Conservation (phyloP, 2,329 filamentous ascomycete species). For the Aspergillus ibericus region DNA sequence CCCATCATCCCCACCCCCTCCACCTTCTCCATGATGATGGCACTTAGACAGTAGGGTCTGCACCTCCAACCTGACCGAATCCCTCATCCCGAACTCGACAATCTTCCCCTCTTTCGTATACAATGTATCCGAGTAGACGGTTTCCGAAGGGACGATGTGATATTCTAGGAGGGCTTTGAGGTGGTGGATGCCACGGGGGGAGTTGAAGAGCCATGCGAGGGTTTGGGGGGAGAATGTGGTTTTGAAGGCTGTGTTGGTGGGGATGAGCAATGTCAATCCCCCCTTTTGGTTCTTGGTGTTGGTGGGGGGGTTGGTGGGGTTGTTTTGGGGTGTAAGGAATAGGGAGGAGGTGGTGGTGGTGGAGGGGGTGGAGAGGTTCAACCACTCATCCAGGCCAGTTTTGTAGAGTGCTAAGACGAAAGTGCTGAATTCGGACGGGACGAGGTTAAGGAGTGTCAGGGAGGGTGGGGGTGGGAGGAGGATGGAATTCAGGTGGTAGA, state of each 20-base stretch:
- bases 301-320: too few relatives aligned
- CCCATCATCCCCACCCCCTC: constrained; percentile 70
- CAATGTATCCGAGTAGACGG: constrained; percentile 71
- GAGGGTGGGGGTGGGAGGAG: constrained; percentile 73
- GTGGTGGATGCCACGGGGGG: constrained; percentile 69
- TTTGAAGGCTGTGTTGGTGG: constrained; percentile 76
- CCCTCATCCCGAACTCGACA: constrained; percentile 3
- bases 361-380: constrained; percentile 47
- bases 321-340: too few relatives aligned
- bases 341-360: constrained; percentile 43
- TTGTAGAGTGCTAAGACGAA: constrained; percentile 71
- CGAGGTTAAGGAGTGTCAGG: constrained; percentile 62
- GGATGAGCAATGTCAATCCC: constrained; percentile 72
- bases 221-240: constrained; percentile 65
- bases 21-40: constrained; percentile 67
- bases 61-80: too few relatives aligned
- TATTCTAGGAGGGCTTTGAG: constrained; percentile 77
- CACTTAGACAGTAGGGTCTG: too few relatives aligned
- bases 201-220: constrained; percentile 81
- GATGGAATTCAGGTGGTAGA: constrained; percentile 73
- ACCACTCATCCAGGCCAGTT: constrained; percentile 66
- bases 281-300: too few relatives aligned
- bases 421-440: constrained; percentile 75
- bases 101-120: constrained; percentile 60
- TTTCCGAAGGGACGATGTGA: constrained; percentile 71